Evolutionary conservation across 495 filamentous ascomycete species (phyloP), one percentile per base, ranked within the genome.

Genomic region (Elasticomyces elasticus): DNA sequence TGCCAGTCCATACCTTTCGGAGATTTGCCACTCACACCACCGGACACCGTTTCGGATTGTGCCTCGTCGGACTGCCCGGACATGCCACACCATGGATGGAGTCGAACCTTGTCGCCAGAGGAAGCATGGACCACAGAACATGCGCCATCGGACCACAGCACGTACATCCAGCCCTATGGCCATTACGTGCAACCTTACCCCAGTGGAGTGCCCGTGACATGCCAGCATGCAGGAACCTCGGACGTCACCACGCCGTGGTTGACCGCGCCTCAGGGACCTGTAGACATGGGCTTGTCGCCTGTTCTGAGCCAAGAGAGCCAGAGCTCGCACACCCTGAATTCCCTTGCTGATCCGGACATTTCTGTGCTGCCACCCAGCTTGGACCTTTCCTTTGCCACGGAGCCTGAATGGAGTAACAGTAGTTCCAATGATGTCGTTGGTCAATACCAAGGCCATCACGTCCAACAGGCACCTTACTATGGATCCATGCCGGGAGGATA

Each of bases 251-350:
- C 54, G 19, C n/a, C 27, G 5, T 56, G 58, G 58, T 27, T 50
- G 15, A 52, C 27, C n/a, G 26, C 31, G 28, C 31, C 47, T 22
- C 37, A 23, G 3, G 33, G 27, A 17, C 17, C 47, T 56, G 54
- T 61, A 61, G 58, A 49, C 5, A 6, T 43, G 19, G 58, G 53
- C 28, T 38, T 50, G 49, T 61, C 53, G 46, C 53, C 58, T 25
- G 58, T 48, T 49, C 49, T 61, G 49, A 61, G 58, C 53, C 30
- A 61, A 31, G 54, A 56, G 31, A 61, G 58, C 58, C 54, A 53
- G 48, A 61, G 40, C 48, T 53, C 58, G 42, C 52, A 53, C 41
- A 60, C 47, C 53, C 54, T 61, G 23, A 37, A 31, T 25, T 56
- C 58, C 13, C 28, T 55, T 15, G 52, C 58, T 28, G 52, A 60